phyloP scores from a whole-genome alignment of 139 green algal genomes.

The Closterium sp. region DNA sequence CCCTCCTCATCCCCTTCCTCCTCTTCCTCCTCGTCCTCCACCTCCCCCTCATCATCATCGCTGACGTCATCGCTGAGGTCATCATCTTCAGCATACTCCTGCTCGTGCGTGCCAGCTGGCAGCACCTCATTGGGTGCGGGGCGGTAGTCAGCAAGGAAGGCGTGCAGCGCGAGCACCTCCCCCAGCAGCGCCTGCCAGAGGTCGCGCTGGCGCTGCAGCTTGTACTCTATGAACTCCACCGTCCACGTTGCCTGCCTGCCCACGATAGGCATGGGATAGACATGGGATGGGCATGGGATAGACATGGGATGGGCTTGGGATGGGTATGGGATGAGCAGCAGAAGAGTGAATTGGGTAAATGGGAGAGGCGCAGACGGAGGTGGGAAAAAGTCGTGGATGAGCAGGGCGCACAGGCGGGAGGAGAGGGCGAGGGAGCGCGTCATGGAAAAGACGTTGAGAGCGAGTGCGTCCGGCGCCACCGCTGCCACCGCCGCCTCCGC shows the following conservation, averaged over 20 bases:
- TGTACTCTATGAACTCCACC: slow-evolving; percentile 22
- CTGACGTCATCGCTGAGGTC: too few relatives aligned
- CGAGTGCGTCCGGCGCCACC: too few relatives aligned
- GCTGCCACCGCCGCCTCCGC: too few relatives aligned
- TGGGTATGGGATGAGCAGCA: too few relatives aligned
- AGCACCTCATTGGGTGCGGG: background rate
- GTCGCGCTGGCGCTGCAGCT: slow-evolving; percentile 3
- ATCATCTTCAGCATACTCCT: too few relatives aligned
- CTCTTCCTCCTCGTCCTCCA: background rate
- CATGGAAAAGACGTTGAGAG: too few relatives aligned
- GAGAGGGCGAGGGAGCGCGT: background rate
- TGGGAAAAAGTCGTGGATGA: background rate
- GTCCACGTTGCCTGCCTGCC: background rate
- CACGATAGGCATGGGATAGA: background rate
- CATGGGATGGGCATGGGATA: too few relatives aligned
- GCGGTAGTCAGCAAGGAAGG: background rate
- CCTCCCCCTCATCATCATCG: background rate
- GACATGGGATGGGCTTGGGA: too few relatives aligned
- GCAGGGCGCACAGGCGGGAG: background rate
- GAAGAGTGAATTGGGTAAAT: too few relatives aligned
- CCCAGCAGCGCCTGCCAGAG: slow-evolving; percentile 13
- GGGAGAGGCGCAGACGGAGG: background rate
- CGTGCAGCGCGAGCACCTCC: slow-evolving; percentile 1
- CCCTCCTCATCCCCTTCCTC: background rate
- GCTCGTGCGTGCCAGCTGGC: too few relatives aligned